Conservation (phyloP, 768 basidiomycete genomes). For the Hysterangium stoloniferum region DNA sequence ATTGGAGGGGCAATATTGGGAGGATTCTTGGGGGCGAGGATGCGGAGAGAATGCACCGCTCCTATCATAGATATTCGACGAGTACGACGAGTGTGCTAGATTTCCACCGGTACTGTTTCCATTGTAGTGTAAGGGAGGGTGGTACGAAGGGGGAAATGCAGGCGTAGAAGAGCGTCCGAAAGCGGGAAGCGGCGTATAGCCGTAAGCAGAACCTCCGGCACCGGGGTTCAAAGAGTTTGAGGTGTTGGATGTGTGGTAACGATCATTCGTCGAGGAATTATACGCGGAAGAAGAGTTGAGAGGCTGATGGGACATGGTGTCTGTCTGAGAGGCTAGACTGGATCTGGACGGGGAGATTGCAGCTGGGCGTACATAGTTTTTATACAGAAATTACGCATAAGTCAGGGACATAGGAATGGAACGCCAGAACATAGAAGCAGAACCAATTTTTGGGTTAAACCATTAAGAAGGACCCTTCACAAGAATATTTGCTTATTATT, state of each 20-base stretch:
- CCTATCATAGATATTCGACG: background rate
- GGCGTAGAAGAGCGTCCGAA: background rate
- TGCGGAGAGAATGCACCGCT: too few relatives aligned
- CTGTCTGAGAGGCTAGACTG: too few relatives aligned
- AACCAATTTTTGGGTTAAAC: too few relatives aligned
- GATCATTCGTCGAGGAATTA: constrained; percentile 1
- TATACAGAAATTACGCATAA: too few relatives aligned
- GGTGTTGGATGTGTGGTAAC: background rate
- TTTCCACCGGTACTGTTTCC: background rate
- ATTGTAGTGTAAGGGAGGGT: background rate
- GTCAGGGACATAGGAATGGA: too few relatives aligned
- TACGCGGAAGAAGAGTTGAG: background rate
- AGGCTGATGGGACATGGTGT: background rate
- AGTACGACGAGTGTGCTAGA: background rate
- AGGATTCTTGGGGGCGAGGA: background rate
- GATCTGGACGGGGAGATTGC: too few relatives aligned
- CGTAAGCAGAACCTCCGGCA: constrained; percentile 3
- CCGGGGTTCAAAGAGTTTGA: background rate
- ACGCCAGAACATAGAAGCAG: too few relatives aligned
- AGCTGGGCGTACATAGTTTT: too few relatives aligned
- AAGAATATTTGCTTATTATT: background rate
- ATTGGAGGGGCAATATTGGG: constrained; percentile 5
- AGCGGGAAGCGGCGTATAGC: background rate
- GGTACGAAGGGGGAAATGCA: background rate
- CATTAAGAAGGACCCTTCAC: constrained; percentile 5